A percentile compares a stretch with the other conserved stretches of the same genome.
Evolutionary conservation across 2,329 filamentous ascomycete genomes (phyloP).

Genomic region (Hypoxylon sp.): DNA sequence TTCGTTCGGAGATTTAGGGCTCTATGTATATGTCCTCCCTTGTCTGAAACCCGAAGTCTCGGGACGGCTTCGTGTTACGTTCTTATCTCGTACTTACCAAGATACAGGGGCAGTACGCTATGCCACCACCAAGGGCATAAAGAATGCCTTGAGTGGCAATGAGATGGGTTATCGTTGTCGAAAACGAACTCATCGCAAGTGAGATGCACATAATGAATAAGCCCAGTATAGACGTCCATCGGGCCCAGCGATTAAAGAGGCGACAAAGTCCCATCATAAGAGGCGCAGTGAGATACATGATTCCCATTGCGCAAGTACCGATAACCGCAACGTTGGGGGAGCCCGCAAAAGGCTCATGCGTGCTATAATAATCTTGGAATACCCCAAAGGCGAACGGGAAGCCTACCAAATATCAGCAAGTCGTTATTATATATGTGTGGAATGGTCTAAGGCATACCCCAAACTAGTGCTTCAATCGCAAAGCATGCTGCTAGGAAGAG

Average conservation of each 20-base stretch:
- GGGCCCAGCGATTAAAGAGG: conserved; percentile 59
- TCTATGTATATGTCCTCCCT: background rate
- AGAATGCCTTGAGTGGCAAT: conserved; percentile 73
- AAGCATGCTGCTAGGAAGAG: conserved; percentile 66
- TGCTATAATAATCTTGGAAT: conserved; percentile 78
- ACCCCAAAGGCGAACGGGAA: conserved; percentile 79
- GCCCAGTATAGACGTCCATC: conserved; percentile 62
- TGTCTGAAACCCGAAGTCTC: background rate
- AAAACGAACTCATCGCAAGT: conserved; percentile 67
- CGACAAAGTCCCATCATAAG: conserved; percentile 64
- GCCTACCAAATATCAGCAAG: conserved; percentile 59
- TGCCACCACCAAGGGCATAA: conserved; percentile 70
- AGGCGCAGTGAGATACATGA: conserved; percentile 70
- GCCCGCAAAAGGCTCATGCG: conserved; percentile 69
- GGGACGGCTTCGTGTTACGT: background rate
- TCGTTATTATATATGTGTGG: conserved; percentile 1
- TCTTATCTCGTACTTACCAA: conserved; percentile 48
- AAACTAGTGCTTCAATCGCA: conserved; percentile 67
- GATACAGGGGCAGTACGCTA: conserved; percentile 70
- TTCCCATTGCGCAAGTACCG: conserved; percentile 73
- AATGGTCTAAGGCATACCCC: conserved; percentile 58
- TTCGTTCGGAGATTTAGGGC: background rate
- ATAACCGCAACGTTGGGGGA: conserved; percentile 71
- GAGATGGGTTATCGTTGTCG: conserved; percentile 66
- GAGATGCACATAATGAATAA: conserved; percentile 67